Percentiles rank a stretch among this genome's conserved stretches.
Evolutionary conservation across 352 stramenopile species (phyloP).

Genomic region (Aphanomyces cochlioides): DNA sequence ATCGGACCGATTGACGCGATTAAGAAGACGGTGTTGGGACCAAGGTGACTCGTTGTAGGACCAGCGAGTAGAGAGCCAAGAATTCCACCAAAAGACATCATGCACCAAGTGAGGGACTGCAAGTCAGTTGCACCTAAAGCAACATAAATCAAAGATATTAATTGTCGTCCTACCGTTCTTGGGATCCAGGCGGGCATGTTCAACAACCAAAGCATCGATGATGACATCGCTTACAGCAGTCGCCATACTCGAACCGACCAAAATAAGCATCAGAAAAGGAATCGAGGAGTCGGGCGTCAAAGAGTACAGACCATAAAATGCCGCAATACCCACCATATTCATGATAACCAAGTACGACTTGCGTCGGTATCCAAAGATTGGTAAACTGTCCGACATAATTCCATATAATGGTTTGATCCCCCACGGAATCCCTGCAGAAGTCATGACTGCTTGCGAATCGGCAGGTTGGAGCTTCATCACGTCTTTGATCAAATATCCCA

Average conservation of each 20-base stretch:
- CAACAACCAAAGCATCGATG: conserved; percentile 94
- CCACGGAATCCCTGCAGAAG: conserved; percentile 93
- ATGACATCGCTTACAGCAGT: conserved; percentile 95
- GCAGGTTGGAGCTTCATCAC: conserved; percentile 91
- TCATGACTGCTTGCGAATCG: conserved; percentile 90
- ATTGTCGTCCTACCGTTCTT: conserved; percentile 41
- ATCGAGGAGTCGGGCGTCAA: conserved; percentile 52
- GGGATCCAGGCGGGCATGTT: conserved; percentile 86
- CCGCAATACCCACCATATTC: conserved; percentile 58
- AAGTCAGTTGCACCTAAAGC: conserved; percentile 84
- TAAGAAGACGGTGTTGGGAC: conserved; percentile 89
- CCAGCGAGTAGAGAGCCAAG: conserved; percentile 91
- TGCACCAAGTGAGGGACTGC: conserved; percentile 93
- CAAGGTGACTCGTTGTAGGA: conserved; percentile 86
- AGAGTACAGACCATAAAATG: conserved; percentile 58
- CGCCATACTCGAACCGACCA: conserved; percentile 77
- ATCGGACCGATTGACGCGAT: conserved; percentile 88
- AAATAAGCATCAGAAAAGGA: conserved; percentile 49
- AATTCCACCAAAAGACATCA: conserved; percentile 89
- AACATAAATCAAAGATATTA: conserved; percentile 26
- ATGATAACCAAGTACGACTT: conserved; percentile 93
- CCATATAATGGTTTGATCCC: conserved; percentile 96
- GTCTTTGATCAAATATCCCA: conserved; percentile 98
- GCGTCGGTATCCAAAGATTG: conserved; percentile 91
- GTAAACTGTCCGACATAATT: conserved; percentile 93